phyloP scores from a whole-genome alignment of 306 rosid genomes.

The Rubus idaeus region DNA sequence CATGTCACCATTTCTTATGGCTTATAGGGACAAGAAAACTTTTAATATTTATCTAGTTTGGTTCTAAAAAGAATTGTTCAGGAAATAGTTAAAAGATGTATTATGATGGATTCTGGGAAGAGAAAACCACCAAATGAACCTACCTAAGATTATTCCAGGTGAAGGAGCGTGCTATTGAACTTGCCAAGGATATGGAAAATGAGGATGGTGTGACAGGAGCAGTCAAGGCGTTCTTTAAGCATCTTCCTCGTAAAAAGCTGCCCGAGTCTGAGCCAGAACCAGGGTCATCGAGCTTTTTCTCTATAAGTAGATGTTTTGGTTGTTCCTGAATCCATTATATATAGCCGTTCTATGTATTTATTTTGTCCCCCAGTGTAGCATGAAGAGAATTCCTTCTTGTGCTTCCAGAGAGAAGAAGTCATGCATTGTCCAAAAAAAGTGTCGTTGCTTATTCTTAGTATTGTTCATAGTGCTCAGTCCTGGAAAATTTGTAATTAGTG shows the following conservation, averaged over 20 bases:
- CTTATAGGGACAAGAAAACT: too few species aligned
- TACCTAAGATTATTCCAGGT: slow-evolving; percentile 50
- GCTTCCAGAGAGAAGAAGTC: background rate
- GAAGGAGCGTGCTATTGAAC: slow-evolving; percentile 71
- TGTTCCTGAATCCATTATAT: slow-evolving; percentile 47
- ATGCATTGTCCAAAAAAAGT: background rate
- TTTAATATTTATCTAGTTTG: too few species aligned
- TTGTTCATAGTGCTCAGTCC: slow-evolving; percentile 19
- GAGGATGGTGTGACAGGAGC: slow-evolving; percentile 98
- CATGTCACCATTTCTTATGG: background rate
- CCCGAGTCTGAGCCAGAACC: slow-evolving; percentile 49
- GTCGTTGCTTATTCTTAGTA: background rate
- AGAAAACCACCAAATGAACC: slow-evolving; percentile 7
- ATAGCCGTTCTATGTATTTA: slow-evolving; percentile 9
- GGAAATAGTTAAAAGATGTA: slow-evolving; percentile 8
- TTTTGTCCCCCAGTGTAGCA: slow-evolving; percentile 17
- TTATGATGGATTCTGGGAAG: slow-evolving; percentile 15
- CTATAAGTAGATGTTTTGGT: slow-evolving; percentile 73
- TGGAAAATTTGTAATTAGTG: slow-evolving; percentile 25
- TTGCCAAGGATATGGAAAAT: slow-evolving; percentile 85
- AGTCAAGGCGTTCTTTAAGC: slow-evolving; percentile 97
- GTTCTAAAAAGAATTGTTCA: background rate
- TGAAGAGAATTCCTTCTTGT: background rate
- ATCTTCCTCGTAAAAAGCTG: slow-evolving; percentile 60
- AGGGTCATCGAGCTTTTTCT: slow-evolving; percentile 47